Evolutionary conservation across 2,329 filamentous ascomycete genomes (phyloP), one percentile per base, ranked within the genome.

Genomic region (Dactylellina drechsleri): DNA sequence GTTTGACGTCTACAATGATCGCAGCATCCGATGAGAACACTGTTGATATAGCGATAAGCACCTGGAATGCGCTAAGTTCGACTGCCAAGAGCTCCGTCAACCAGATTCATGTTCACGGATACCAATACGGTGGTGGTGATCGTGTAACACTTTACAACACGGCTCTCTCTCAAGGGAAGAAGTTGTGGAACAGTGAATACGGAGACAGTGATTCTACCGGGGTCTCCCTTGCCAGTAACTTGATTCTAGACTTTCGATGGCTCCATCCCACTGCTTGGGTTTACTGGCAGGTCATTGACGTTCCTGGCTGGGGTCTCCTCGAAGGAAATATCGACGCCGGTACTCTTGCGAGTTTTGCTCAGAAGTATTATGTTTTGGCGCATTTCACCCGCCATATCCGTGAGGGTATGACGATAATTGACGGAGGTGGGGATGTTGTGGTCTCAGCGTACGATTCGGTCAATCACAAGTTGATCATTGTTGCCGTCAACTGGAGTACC

Each of bases 21-120:
- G 78, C 83, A 0, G 83, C 83, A 0, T 83, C 82, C 0, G 83
- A 84, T 65, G 83, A 84, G 77, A 82, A 81, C 31, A 79, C 76
- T 36, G 83, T 83, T 77, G 83, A 84, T 75, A 75, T 77, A 47
- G 83, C 82, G 1, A 77, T 81, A 4, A 59, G 78, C 0, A 84
- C 83, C 0, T 82, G 81, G 77, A 79, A 81, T 4, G 74, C 72
- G 1, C 78, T 84, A 26, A 77, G 78, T 13, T 72, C 77, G 23
- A 61, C 78, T 6, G 80, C 81, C 0, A 76, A 80, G 15, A 71
- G 59, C 8, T 72, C 79, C 6, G 73, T 84, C 4, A 77, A 75
- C 3, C 81, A 82, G n/a, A 81, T 84, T 77, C 84, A 84, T 71
- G 83, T 84, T 3, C 83, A 84, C 77, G 83, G 83, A n/a, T 84